Evolutionary conservation across 208 protist species (phyloP).

Genomic region (Crithidia bombi): DNA sequence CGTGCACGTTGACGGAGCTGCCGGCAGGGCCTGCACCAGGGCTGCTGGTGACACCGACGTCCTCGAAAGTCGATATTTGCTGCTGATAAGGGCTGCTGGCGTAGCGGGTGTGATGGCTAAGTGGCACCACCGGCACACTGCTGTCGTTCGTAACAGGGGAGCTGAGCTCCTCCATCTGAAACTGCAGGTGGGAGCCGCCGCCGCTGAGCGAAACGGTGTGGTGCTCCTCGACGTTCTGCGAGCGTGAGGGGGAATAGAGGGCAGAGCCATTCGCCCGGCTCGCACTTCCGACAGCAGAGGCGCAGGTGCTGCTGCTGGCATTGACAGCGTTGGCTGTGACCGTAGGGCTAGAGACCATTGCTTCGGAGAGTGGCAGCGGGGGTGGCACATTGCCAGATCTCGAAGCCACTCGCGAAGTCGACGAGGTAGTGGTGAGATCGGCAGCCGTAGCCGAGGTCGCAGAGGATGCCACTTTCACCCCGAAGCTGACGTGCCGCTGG

Average conservation of each 20-base stretch:
- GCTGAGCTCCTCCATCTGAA: constrained; percentile 11
- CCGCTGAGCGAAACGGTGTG: background rate
- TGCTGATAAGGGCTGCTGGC: constrained; percentile 22
- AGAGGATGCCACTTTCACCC: background rate
- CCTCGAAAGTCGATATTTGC: constrained; percentile 13
- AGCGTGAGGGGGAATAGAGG: background rate
- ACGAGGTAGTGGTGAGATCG: background rate
- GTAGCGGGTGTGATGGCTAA: constrained; percentile 1
- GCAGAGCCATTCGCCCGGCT: background rate
- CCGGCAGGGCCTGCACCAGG: background rate
- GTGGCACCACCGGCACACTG: background rate
- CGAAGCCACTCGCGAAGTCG: too few species aligned
- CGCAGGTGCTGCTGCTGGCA: background rate
- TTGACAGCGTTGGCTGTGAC: background rate
- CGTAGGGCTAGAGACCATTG: background rate
- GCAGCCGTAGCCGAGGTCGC: background rate
- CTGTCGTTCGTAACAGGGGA: constrained; percentile 14
- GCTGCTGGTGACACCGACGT: constrained; percentile 1
- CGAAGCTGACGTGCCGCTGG: constrained; percentile 31
- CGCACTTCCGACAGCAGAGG: background rate
- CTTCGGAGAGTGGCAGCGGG: constrained; percentile 1
- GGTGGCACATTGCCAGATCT: background rate
- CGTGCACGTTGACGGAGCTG: constrained; percentile 34
- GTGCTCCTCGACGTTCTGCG: constrained; percentile 7
- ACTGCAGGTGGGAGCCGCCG: constrained; percentile 4